phyloP scores from a whole-genome alignment of 257 asterid genomes.

The Ajuga chamaepitys region DNA sequence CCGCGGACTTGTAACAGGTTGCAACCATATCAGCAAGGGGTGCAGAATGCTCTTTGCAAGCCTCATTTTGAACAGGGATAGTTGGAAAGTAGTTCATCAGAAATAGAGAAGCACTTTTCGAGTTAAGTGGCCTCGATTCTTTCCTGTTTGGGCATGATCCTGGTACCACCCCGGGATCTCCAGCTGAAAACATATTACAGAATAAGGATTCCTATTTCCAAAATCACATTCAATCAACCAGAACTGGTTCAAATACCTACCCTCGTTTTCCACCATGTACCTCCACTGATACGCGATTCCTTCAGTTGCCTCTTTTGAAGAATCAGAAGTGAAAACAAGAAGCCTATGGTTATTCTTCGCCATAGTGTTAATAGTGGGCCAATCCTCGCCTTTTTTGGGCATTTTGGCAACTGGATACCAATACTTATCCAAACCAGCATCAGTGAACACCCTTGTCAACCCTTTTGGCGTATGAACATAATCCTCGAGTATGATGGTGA shows the following conservation, averaged over 20 bases:
- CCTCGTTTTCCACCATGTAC: slow-evolving; percentile 88
- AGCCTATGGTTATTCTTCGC: slow-evolving; percentile 59
- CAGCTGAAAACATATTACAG: slow-evolving; percentile 55
- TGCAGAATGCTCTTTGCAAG: slow-evolving; percentile 86
- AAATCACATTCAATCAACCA: slow-evolving; percentile 10
- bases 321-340: slow-evolving; percentile 91
- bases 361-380: slow-evolving; percentile 80
- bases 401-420: slow-evolving; percentile 83
- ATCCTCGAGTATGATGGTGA: slow-evolving; percentile 93
- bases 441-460: slow-evolving; percentile 59
- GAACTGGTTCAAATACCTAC: slow-evolving; percentile 35
- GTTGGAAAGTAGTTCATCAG: slow-evolving; percentile 87
- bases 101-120: slow-evolving; percentile 66
- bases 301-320: slow-evolving; percentile 81
- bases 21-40: slow-evolving; percentile 59
- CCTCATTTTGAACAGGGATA: slow-evolving; percentile 79
- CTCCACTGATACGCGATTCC: slow-evolving; percentile 95
- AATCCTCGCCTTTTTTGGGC: slow-evolving; percentile 88
- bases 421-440: slow-evolving; percentile 86
- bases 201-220: slow-evolving; percentile 15
- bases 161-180: slow-evolving; percentile 78
- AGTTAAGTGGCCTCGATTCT: slow-evolving; percentile 84
- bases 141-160: slow-evolving; percentile 78
- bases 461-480: slow-evolving; percentile 87
- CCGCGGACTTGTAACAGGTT: slow-evolving; percentile 80